Evolutionary conservation across 1,139 yeast genomes (phyloP).

Genomic region (Yamadazyma atmosphaerica): DNA sequence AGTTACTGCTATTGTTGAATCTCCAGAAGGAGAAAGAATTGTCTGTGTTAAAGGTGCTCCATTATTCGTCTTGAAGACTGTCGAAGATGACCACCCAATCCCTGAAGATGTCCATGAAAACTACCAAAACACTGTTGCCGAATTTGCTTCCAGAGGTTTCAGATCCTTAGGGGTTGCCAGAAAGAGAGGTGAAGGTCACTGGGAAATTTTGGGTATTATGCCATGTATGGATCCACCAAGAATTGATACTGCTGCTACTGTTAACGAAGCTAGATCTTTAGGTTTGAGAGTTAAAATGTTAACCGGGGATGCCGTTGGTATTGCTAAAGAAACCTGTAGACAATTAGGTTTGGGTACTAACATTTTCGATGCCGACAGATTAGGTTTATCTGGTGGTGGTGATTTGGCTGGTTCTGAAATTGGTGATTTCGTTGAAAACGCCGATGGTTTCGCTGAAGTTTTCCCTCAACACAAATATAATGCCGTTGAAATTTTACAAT

Average conservation of each 20-base stretch:
- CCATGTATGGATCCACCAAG: slow-evolving; percentile 99
- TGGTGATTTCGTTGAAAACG: slow-evolving; percentile 94
- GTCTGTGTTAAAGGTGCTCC: slow-evolving; percentile 99
- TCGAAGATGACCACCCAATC: slow-evolving; percentile 94
- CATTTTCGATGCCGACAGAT: slow-evolving; percentile 96
- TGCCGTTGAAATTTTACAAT: slow-evolving; percentile 86
- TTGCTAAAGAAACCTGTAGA: slow-evolving; percentile 98
- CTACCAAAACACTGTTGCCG: slow-evolving; percentile 96
- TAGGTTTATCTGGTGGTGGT: slow-evolving; percentile 95
- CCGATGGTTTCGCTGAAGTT: slow-evolving; percentile 97
- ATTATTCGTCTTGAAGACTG: slow-evolving; percentile 90
- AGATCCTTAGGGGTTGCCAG: slow-evolving; percentile 98
- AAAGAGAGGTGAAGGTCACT: slow-evolving; percentile 98
- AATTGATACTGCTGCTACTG: slow-evolving; percentile 97
- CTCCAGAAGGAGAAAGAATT: slow-evolving; percentile 95
- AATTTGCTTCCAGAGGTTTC: slow-evolving; percentile 98
- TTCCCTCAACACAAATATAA: slow-evolving; percentile 96
- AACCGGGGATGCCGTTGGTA: slow-evolving; percentile 99
- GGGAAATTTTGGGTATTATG: slow-evolving; percentile 98
- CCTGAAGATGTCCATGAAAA: slow-evolving; percentile 94
- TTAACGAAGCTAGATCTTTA: slow-evolving; percentile 86
- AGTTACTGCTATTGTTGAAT: slow-evolving; percentile 91
- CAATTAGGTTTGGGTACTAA: slow-evolving; percentile 96
- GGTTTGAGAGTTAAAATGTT: slow-evolving; percentile 98
- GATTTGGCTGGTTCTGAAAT: slow-evolving; percentile 95